These are phyloP conservation scores for Tremellales sp. DNA, from an alignment of 1,284 basidiomycete species.

Conservation along the genomic window DNA sequence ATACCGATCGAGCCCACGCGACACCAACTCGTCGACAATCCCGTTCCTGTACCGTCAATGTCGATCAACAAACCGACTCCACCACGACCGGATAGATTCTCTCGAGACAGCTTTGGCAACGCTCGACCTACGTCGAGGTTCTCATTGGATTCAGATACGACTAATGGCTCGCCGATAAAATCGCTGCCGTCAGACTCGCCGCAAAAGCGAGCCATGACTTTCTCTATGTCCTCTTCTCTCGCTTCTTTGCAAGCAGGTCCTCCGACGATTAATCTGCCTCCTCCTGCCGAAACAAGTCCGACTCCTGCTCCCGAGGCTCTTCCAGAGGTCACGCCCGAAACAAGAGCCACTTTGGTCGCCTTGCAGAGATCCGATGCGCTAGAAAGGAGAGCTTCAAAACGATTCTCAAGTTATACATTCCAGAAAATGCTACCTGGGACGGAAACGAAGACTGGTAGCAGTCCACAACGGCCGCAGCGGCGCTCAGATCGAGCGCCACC, in stretches of 20 bases:
- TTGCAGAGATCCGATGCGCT: conserved; percentile 81
- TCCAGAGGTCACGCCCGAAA: conserved; percentile 55
- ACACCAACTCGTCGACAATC: conserved; percentile 21
- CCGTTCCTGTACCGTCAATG: conserved; percentile 13
- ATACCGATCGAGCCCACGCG: conserved; percentile 4
- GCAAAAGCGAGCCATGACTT: conserved; percentile 9
- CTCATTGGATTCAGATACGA: conserved; percentile 41
- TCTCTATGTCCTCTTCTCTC: neutral
- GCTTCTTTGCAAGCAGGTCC: too few relatives aligned
- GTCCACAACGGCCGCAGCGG: conserved; percentile 42
- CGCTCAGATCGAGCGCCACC: conserved; percentile 34
- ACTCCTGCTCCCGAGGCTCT: conserved; percentile 47
- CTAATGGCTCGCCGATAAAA: conserved; percentile 29
- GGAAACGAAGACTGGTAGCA: conserved; percentile 19
- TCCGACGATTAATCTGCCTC: conserved; percentile 20
- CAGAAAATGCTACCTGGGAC: conserved; percentile 77
- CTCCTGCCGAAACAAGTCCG: conserved; percentile 7
- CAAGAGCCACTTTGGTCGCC: conserved; percentile 79
- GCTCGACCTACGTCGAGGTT: conserved; percentile 33
- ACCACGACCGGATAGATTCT: conserved; percentile 32
- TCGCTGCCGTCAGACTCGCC: conserved; percentile 17
- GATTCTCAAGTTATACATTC: conserved; percentile 93
- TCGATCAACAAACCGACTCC: conserved; percentile 20
- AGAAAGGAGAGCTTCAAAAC: conserved; percentile 88
- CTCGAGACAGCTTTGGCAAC: conserved; percentile 30